A percentile compares a stretch with the other conserved stretches of the same genome.
These are phyloP conservation scores for Aaosphaeria arxii DNA, from an alignment of 2,329 filamentous ascomycete genomes.

Conservation along the genomic window DNA sequence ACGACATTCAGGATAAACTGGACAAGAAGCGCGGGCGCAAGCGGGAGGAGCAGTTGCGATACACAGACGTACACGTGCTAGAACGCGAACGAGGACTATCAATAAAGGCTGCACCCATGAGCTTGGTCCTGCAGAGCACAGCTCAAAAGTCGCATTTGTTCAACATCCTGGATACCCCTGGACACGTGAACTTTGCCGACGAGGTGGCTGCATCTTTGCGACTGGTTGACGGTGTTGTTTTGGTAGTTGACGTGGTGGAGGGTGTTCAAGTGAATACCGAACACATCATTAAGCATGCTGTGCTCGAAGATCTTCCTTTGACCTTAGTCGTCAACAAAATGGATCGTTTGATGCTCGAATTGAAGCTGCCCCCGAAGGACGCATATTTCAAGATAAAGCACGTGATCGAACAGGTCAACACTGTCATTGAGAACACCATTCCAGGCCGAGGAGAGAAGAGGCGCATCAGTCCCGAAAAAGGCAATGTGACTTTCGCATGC, in stretches of 20 bases:
- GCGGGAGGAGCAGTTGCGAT: conserved; percentile 85
- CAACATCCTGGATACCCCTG: conserved; percentile 93
- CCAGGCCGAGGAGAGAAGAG: conserved; percentile 76
- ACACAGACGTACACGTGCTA: conserved; percentile 87
- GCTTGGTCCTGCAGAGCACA: conserved; percentile 79
- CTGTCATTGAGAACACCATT: conserved; percentile 81
- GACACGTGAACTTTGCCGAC: conserved; percentile 97
- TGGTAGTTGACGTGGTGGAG: conserved; percentile 95
- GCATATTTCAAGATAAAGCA: conserved; percentile 99
- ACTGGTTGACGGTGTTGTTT: conserved; percentile 84
- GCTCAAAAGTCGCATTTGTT: conserved; percentile 93
- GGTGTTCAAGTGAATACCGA: conserved; percentile 99
- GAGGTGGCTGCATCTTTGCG: conserved; percentile 88
- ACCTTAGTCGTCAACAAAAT: conserved; percentile 96
- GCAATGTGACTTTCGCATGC: conserved; percentile 96
- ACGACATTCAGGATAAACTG: conserved; percentile 75
- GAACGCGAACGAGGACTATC: conserved; percentile 89
- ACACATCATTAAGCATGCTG: conserved; percentile 93
- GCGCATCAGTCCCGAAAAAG: conserved; percentile 90
- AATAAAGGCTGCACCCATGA: conserved; percentile 93
- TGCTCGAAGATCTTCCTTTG: conserved; percentile 83
- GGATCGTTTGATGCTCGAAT: conserved; percentile 88
- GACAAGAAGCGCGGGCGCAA: conserved; percentile 79
- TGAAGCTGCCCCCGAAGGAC: conserved; percentile 90
- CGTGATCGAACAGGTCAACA: conserved; percentile 98